phyloP scores from a whole-genome alignment of 2,329 filamentous ascomycete species.

The Beauveria asiatica region DNA sequence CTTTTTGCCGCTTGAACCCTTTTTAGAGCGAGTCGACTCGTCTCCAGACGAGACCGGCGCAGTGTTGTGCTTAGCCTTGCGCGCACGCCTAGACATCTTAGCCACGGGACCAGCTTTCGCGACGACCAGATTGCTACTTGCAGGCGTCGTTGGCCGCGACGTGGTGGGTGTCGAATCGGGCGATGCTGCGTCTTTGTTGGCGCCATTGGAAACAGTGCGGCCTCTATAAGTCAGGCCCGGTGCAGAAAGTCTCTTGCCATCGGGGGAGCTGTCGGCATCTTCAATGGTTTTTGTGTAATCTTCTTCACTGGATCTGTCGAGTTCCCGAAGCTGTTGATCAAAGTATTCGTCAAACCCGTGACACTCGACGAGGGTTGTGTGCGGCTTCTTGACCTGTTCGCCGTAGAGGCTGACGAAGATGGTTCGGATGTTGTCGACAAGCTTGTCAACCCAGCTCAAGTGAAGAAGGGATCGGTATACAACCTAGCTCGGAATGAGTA shows the following conservation, averaged over 20 bases:
- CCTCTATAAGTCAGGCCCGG: slow-evolving; percentile 34
- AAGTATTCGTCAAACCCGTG: slow-evolving; percentile 83
- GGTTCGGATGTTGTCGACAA: slow-evolving; percentile 88
- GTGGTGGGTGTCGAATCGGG: slow-evolving; percentile 64
- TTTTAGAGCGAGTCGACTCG: slow-evolving; percentile 55
- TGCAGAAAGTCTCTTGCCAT: slow-evolving; percentile 18
- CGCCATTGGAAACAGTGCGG: slow-evolving; percentile 24
- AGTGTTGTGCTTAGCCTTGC: slow-evolving; percentile 59
- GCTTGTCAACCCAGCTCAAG: slow-evolving; percentile 92
- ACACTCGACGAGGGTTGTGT: slow-evolving; percentile 72
- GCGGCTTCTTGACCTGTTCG: slow-evolving; percentile 72
- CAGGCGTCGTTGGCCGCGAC: slow-evolving; percentile 72
- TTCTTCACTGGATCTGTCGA: slow-evolving; percentile 52
- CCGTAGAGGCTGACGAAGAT: slow-evolving; percentile 88
- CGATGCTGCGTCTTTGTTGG: slow-evolving; percentile 36
- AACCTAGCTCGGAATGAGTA: slow-evolving; percentile 46
- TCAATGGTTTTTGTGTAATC: slow-evolving; percentile 17
- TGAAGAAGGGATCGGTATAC: slow-evolving; percentile 95
- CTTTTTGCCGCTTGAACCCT: slow-evolving; percentile 62
- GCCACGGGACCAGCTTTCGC: slow-evolving; percentile 66
- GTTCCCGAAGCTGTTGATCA: slow-evolving; percentile 79
- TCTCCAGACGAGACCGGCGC: slow-evolving; percentile 74
- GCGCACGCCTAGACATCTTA: slow-evolving; percentile 72
- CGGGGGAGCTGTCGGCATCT: slow-evolving; percentile 15
- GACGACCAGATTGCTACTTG: slow-evolving; percentile 53